A percentile compares a stretch with the other conserved stretches of the same genome.
These are phyloP conservation scores for Drosera capensis DNA, from an alignment of 148 eudicot genomes.

Conservation along the genomic window DNA sequence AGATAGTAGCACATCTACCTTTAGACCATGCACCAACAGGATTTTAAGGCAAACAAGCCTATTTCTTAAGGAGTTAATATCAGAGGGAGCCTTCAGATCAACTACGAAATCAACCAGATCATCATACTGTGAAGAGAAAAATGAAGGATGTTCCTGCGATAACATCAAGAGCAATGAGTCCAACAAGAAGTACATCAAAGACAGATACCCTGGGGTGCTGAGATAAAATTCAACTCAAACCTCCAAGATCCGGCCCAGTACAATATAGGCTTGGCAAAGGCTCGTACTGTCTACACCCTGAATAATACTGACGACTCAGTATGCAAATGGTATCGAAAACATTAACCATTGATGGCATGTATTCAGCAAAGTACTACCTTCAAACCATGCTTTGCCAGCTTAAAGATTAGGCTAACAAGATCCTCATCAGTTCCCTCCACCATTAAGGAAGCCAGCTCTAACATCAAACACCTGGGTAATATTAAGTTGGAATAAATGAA, in stretches of 20 bases:
- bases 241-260: conserved; percentile 62
- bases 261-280: conserved; percentile 47
- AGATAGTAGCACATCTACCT: conserved; percentile 23
- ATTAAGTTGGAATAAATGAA: background rate
- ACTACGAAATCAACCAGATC: conserved; percentile 53
- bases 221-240: conserved; percentile 17
- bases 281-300: conserved; percentile 34
- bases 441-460: conserved; percentile 60
- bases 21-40: conserved; percentile 46
- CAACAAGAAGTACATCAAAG: background rate
- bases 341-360: no score
- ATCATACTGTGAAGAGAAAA: conserved; percentile 46
- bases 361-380: no score
- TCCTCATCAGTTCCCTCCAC: conserved; percentile 63
- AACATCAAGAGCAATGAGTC: background rate
- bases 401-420: conserved; percentile 39
- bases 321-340: background rate
- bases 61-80: conserved; percentile 28
- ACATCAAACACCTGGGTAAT: conserved; percentile 32
- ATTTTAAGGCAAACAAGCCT: conserved; percentile 52
- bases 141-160: conserved; percentile 57
- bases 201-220: background rate
- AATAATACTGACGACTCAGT: conserved; percentile 8
- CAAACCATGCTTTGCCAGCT: conserved; percentile 34
- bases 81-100: conserved; percentile 49